Base-by-base conservation (phyloP, 352 stramenopile species). In the Phytophthora lateralis region DNA sequence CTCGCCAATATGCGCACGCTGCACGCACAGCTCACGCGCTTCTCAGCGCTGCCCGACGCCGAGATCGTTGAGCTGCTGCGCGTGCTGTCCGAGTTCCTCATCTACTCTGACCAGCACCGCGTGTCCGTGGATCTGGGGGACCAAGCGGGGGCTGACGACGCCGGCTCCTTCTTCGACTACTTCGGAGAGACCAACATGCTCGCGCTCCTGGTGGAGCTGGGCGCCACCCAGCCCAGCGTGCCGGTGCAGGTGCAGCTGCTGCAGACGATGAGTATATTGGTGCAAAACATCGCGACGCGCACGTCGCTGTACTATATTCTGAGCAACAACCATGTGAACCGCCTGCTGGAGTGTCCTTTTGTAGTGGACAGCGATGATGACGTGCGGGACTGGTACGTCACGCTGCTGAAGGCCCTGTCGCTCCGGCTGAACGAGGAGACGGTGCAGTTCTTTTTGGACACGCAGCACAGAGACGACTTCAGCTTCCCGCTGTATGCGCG, bases 171-270 rank as follows among this genome's bases (percentile, higher is more conserved):
- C 53, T 98, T 98, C 71, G 92, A 98, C 63, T 99, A 98, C 76
- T 98, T 99, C 74, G 98, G 93, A 60, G 95, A 99, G 73, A 98
- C 98, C 60, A 98, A 97, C 66, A 97, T 98, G 42, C 69, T 98
- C 3, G 81, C 81, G 12, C 75, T 98, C 49, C 79, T 99, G 10
- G 78, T 99, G 8, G 80, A 97, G 41, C 47, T 96, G 18, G 89
- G 86, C 47, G 70, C 76, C 26, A 84, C 79, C 32, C 18, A 57
- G 64, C 67, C 82, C 20, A 74, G 66, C 17, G 60, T 88, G 15
- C 49, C 71, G n/a, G 82, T 94, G 63, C 96, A 98, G 73, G 84
- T 97, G 9, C 90, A 98, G 73, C 73, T 98, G 34, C 83, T 98
- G 26, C 90, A 97, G 75, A 98, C 94, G 10, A 82, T 98, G 50